phyloP scores from a whole-genome alignment of 164 flowering plant species.

The Cinnamomum micranthum region DNA sequence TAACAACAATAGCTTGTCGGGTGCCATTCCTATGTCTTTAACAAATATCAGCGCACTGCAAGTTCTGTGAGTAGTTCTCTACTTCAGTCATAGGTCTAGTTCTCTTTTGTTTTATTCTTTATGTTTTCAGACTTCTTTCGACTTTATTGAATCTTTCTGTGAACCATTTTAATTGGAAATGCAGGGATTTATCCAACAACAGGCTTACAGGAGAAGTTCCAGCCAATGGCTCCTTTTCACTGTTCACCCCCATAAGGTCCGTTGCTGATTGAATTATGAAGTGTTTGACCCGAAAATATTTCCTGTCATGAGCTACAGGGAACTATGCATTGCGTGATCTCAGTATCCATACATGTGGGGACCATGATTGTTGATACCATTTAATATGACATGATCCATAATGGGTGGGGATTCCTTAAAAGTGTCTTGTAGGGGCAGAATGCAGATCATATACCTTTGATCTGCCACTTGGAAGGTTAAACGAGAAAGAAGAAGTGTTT shows the following conservation, averaged over 20 bases:
- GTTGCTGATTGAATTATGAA: neutral
- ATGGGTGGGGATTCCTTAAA: neutral
- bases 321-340: neutral
- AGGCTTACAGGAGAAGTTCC: constrained; percentile 51
- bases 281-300: neutral
- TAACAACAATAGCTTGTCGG: constrained; percentile 60
- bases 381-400: neutral
- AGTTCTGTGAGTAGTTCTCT: constrained; percentile 50
- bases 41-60: constrained; percentile 48
- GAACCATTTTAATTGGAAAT: constrained; percentile 1
- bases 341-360: neutral
- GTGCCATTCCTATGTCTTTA: constrained; percentile 51
- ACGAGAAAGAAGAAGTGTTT: neutral
- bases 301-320: neutral
- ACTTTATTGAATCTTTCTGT: neutral
- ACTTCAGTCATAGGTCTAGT: neutral
- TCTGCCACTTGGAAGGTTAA: neutral
- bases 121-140: neutral
- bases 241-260: constrained; percentile 67
- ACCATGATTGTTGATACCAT: neutral
- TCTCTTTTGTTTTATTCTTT: neutral
- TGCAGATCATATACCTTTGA: neutral
- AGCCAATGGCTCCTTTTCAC: constrained; percentile 58
- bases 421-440: neutral
- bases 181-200: constrained; percentile 71